Base-by-base conservation (phyloP, 345 rosid species). In the Schrenkiella parvula region DNA sequence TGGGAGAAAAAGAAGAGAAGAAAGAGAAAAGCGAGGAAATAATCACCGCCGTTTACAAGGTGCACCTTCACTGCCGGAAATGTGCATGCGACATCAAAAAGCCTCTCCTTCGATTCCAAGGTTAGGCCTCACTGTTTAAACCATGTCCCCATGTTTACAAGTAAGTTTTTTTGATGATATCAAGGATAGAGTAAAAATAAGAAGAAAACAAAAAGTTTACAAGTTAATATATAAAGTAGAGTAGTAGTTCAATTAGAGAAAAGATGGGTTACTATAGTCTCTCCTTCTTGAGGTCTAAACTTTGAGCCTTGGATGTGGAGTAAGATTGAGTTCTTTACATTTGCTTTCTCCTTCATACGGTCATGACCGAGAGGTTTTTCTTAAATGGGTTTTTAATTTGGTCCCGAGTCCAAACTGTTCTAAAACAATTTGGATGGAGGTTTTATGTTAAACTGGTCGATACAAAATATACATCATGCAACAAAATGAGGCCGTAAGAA, bases 21-120 rank as follows among this genome's bases (percentile, higher is more conserved):
- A 78, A 80, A 61, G 81, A 43, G 5, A 79, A 69, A 53, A 76
- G 79, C 31, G 82, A 50, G 12, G 84, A 73, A 18, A 76, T 83
- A 54, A 82, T 84, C 64, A 84, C 86, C 0, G 95, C 87, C 0
- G 80, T 87, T 34, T 88, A 86, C 86, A 89, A 70, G 82, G 87
- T 89, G n/a, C 89, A 89, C 59, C 81, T 92, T 55, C 98, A 92
- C 15, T 89, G 98, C 80, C 86, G 60, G 8, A 81, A 92, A 71
- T 89, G 95, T 35, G 91, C 92, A 11, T 58, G 74, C 41, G 82
- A 81, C 76, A 81, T 92, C 76, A 87, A 77, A 78, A 87, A 65
- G 73, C 92, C 92, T 69, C 95, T 89, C 60, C 56, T 89, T 15
- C 74, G 73, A 28, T 74, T 37, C 60, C 78, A 74, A 74, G 78